Evolutionary conservation across 441 rosid genomes (phyloP).

Genomic region (Pelargonium citronellum): DNA sequence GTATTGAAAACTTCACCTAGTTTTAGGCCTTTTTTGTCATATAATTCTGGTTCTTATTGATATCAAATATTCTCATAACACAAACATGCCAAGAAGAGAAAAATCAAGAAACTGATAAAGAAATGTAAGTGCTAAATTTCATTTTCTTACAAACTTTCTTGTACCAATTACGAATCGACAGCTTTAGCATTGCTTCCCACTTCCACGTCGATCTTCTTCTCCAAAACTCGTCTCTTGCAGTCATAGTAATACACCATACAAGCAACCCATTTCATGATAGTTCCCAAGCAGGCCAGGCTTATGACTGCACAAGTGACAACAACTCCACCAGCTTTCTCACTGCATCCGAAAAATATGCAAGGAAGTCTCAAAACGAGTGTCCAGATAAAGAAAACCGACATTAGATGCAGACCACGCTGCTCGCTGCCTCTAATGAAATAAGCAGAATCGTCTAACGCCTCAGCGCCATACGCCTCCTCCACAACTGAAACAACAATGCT

Average conservation of each 20-base stretch:
- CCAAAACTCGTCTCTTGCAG: conserved; percentile 26
- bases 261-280: conserved; percentile 26
- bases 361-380: conserved; percentile 18
- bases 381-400: conserved; percentile 25
- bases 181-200: conserved; percentile 16
- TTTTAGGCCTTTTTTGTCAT: background rate
- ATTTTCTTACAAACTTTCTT: background rate
- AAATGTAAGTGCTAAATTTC: too few relatives aligned
- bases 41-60: too few relatives aligned
- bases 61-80: too few relatives aligned
- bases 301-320: background rate
- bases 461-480: conserved; percentile 22
- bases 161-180: background rate
- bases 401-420: conserved; percentile 16
- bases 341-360: conserved; percentile 17
- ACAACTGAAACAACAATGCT: conserved; percentile 23
- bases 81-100: too few relatives aligned
- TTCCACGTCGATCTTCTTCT: conserved; percentile 32
- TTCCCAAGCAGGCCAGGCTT: conserved; percentile 20
- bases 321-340: background rate
- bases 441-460: conserved; percentile 20
- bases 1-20: background rate
- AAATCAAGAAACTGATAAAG: too few relatives aligned
- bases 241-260: conserved; percentile 25
- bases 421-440: conserved; percentile 21